Base-by-base conservation (phyloP, 2,329 filamentous ascomycete species). In the Coleophoma cylindrospora region DNA sequence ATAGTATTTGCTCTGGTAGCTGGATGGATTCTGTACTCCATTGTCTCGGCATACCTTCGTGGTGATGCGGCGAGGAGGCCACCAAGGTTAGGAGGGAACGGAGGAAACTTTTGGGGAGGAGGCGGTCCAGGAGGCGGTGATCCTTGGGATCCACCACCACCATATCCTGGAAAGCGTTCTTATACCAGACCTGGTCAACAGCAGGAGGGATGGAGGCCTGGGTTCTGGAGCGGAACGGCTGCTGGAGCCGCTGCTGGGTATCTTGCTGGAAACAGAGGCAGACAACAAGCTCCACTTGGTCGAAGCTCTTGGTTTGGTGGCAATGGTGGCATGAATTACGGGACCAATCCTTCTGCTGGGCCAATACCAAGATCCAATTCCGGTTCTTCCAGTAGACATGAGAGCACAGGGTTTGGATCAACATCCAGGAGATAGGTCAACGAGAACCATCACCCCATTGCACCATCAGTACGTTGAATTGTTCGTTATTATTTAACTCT, bases 371-470 rank as follows among this genome's bases (percentile, higher is more conserved):
- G 65, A 10, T 71, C 72, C 0, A 63, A 66, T 14, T 69, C 68
- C 2, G 60, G 60, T 27, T 76, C 74, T 9, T 70, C 72, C 8
- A 71, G 75, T 13, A 76, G 79, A 48, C 76, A 86, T 59, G 79
- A 86, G 58, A 87, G 83, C 59, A 89, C 86, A 1, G 86, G 86
- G 0, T 90, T 88, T 62, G 86, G 86, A 9, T 85, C 82, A 9
- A 89, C 86, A 0, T 79, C 72, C 51, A 73, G 83, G 50, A 74
- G 81, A 58, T 84, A 38, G 15, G 36, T 4, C 15, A 17, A 63
- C 27, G 27, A 27, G 9, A 13, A 46, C 6, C 40, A 44, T 22
- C 32, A 44, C 10, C n/a, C 15, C 41, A 40, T 41, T 43, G 13
- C 21, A 22, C 34, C 38, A 52, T 37, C 38, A 27, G 34, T 36